phyloP scores from a whole-genome alignment of 495 filamentous ascomycete species.

The Talaromyces trachyspermus region DNA sequence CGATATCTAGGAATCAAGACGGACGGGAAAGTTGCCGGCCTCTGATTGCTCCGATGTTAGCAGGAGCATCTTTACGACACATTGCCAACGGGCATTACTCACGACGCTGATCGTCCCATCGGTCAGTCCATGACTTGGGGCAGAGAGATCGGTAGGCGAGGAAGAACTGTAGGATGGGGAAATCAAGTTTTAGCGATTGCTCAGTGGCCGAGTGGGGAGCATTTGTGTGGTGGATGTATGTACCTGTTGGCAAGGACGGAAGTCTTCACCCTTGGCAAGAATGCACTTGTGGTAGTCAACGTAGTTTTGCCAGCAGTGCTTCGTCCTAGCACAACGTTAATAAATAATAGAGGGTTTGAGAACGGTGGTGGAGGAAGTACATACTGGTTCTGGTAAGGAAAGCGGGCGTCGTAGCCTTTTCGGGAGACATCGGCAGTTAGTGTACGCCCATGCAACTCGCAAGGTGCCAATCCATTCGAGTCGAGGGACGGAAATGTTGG shows the following conservation, averaged over 20 bases:
- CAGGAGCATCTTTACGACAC: too few species aligned
- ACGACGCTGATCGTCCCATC: conserved; percentile 98
- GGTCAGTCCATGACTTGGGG: conserved; percentile 86
- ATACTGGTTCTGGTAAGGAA: conserved; percentile 95
- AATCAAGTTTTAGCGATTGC: not conserved
- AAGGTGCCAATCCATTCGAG: not conserved
- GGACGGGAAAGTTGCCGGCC: conserved; percentile 81
- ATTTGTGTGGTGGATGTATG: conserved; percentile 4
- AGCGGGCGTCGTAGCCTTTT: conserved; percentile 95
- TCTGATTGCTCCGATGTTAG: conserved; percentile 48
- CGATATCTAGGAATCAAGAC: conserved; percentile 34
- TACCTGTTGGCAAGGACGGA: conserved; percentile 95
- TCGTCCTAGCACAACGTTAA: conserved; percentile 44
- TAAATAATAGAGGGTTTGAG: not conserved
- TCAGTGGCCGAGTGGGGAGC: not conserved
- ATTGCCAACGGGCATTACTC: conserved; percentile 42
- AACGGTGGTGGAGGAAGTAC: conserved; percentile 15
- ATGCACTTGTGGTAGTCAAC: conserved; percentile 99
- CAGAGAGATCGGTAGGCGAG: conserved; percentile 94
- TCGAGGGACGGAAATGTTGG: too few species aligned
- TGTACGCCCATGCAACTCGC: not conserved
- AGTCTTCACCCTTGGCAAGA: conserved; percentile 97
- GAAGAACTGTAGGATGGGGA: conserved; percentile 59
- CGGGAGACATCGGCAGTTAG: not conserved
- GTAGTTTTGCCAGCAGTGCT: conserved; percentile 98